These are phyloP conservation scores for Candida sphagnicola DNA, from an alignment of 805 yeast genomes.

Conservation along the genomic window DNA sequence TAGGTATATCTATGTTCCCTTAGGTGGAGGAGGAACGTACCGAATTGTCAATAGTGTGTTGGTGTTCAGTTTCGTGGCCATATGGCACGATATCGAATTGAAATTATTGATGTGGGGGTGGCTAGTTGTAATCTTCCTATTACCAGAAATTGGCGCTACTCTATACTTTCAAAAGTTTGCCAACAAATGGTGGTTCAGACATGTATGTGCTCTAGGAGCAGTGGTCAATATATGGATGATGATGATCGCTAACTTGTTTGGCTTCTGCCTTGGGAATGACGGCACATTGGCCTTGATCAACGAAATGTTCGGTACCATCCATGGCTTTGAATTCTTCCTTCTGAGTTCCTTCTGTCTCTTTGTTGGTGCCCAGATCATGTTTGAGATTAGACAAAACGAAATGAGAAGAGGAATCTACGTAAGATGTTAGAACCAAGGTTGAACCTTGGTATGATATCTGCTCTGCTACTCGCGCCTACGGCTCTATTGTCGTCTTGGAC, in stretches of 20 bases:
- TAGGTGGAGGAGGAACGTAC: slow-evolving; percentile 73
- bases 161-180: slow-evolving; percentile 36
- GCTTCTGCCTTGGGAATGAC: slow-evolving; percentile 89
- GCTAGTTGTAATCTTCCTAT: slow-evolving; percentile 78
- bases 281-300: slow-evolving; percentile 66
- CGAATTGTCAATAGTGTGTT: slow-evolving; percentile 74
- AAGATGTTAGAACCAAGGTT: slow-evolving; percentile 49
- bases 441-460: no score
- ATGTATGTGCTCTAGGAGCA: slow-evolving; percentile 82
- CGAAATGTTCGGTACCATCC: slow-evolving; percentile 68
- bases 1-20: slow-evolving; percentile 83
- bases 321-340: slow-evolving; percentile 63
- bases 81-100: slow-evolving; percentile 97
- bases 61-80: slow-evolving; percentile 91
- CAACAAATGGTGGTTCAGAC: slow-evolving; percentile 66
- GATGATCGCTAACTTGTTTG: slow-evolving; percentile 95
- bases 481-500: no score
- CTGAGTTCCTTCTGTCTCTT: slow-evolving; percentile 64
- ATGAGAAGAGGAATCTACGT: slow-evolving; percentile 78
- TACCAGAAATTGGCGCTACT: slow-evolving; percentile 79
- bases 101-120: slow-evolving; percentile 92
- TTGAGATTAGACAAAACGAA: slow-evolving; percentile 85
- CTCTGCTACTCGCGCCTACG: no score
- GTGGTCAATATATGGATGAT: slow-evolving; percentile 92
- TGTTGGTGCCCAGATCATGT: slow-evolving; percentile 90